Evolutionary conservation across 352 stramenopile species (phyloP).

Genomic region (Phytophthora megakarya): DNA sequence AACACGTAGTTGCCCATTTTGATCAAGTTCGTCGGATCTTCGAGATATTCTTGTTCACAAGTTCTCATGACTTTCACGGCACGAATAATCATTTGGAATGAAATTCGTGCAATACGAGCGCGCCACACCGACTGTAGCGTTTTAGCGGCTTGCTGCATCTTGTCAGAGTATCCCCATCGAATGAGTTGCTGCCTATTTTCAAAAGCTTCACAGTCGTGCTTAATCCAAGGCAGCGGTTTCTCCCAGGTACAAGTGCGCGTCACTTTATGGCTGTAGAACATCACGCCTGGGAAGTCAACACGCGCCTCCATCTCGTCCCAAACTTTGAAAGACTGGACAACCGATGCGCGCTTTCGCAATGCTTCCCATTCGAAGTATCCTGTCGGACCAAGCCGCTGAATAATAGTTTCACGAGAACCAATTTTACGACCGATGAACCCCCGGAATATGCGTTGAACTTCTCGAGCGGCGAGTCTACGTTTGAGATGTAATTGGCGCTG

Average conservation of each 20-base stretch:
- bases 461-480: constrained; percentile 33
- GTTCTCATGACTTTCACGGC: constrained; percentile 72
- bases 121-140: constrained; percentile 63
- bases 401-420: constrained; percentile 50
- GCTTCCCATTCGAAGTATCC: constrained; percentile 72
- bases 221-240: constrained; percentile 61
- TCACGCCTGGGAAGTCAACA: constrained; percentile 49
- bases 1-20: constrained; percentile 87
- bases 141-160: constrained; percentile 55
- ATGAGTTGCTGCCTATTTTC: constrained; percentile 57
- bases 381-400: constrained; percentile 50
- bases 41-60: constrained; percentile 73
- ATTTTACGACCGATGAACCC: constrained; percentile 46
- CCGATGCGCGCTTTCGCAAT: constrained; percentile 30
- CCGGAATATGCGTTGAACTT: constrained; percentile 68
- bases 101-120: constrained; percentile 53
- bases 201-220: constrained; percentile 48
- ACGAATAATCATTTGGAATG: constrained; percentile 65
- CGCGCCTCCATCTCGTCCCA: constrained; percentile 76
- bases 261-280: constrained; percentile 78
- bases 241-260: constrained; percentile 73
- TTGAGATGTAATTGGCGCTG: constrained; percentile 29
- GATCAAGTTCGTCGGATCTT: constrained; percentile 73
- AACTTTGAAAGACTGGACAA: constrained; percentile 59
- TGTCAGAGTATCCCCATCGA: constrained; percentile 68